Evolutionary conservation across 305 asterid genomes (phyloP), one percentile per base, ranked within the genome.

Genomic region (Fraxinus floribunda): DNA sequence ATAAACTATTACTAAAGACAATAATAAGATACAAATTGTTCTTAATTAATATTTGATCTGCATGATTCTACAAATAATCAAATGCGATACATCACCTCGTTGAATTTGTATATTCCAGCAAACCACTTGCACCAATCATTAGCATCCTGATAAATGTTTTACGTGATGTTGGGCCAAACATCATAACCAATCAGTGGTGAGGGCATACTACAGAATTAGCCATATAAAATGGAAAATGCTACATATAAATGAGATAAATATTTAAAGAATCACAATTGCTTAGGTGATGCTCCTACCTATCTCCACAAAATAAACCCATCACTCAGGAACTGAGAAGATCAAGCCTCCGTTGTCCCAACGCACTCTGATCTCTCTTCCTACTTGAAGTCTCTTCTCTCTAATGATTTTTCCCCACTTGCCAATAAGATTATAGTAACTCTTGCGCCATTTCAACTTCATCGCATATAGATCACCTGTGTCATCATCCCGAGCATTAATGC

Each of bases 321-420:
- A 86, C 46, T 87, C 89, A 83, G 95, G 91, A 84, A 91, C 94
- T 52, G 94, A 90, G 88, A 93, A 93, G 78, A 88, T 83, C 89
- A 93, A 91, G 90, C 94, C 90, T 82, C 91, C 90, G 78, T 87
- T 87, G 18, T 89, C 93, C 97, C 95, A 93, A 18, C 92, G 91
- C 60, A 93, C 85, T 75, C 90, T 91, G 81, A 93, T 90, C 91
- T 93, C 97, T 88, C 84, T 88, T 79, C 95, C 95, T 26, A 88
- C 93, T 4, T 87, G 91, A 36, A 91, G 94, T 70, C 89, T 88
- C 91, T 88, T 93, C 82, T 90, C 95, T 89, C 97, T 88, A 78
- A 93, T 86, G 70, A 93, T 90, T 86, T 93, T 91, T 9, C 97
- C 97, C 97, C 97, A 93, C 86, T 92, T 92, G 35, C 97, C 97